Base-by-base conservation (phyloP, 345 rosid genomes). In the Trapa incisa region DNA sequence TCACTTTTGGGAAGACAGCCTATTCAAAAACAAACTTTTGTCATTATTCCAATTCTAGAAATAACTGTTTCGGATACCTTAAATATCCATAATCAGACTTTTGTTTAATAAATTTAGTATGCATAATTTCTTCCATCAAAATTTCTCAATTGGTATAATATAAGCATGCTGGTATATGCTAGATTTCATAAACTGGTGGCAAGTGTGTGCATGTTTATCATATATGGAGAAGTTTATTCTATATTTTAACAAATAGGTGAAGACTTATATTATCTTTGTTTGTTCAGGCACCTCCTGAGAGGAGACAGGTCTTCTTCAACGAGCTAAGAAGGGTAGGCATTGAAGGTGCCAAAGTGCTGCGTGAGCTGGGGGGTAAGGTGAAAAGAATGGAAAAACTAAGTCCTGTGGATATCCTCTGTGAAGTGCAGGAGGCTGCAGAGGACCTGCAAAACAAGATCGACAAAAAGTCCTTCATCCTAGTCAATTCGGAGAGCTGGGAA, bases 401-500 rank as follows among this genome's bases (percentile, higher is more conserved):
- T 65, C 68, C 81, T 36, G 77, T 1, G 2, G 88, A 89, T 73
- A 81, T 93, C 65, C 98, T 89, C 9, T 65, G 47, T 48, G 80
- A 87, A 70, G 89, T 85, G 32, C 91, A 82, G 2, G 70, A 82
- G 47, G 97, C 97, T 67, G 97, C 92, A 37, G 98, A 89, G 70
- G 89, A 82, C 61, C 50, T 93, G 82, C 97, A 88, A 71, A 67
- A 67, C 65, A 89, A 86, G 75, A 70, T 93, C 41, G 98, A 93
- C 80, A 79, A 80, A 65, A 93, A 82, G 65, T 90, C 98, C 1
- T 90, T 89, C 83, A 83, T 90, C 75, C 80, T 89, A 8, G 96
- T 90, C 75, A 85, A 89, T 69, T 83, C 94, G 0, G 98, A 88
- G 73, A 65, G 78, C 76, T 93, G 98, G 98, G 93, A 89, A 80